phyloP scores from a whole-genome alignment of 1,284 basidiomycete genomes.

The Puccinia polysora region DNA sequence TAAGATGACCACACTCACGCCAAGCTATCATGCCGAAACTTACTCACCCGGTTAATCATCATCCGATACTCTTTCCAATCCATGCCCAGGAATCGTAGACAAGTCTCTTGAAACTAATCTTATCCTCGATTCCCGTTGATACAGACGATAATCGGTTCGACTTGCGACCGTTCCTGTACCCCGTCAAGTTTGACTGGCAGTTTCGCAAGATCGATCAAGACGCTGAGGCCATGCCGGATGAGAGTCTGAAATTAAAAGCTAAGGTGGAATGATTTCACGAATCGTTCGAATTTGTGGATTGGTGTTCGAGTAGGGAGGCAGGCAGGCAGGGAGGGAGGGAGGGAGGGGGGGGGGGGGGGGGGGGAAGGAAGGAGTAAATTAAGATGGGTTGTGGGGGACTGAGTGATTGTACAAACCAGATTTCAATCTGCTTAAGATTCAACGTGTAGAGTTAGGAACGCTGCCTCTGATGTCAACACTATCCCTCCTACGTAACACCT shows the following conservation, averaged over 20 bases:
- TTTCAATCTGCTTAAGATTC: too few relatives aligned
- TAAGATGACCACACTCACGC: constrained; percentile 43
- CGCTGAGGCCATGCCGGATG: constrained; percentile 35
- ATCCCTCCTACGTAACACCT: too few relatives aligned
- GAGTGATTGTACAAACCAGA: too few relatives aligned
- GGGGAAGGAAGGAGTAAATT: too few relatives aligned
- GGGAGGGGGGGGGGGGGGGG: background rate
- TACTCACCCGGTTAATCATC: constrained; percentile 32
- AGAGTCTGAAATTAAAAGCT: constrained; percentile 38
- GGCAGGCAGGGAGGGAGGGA: background rate
- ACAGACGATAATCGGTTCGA: constrained; percentile 44
- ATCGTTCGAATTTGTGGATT: too few relatives aligned
- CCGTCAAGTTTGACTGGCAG: constrained; percentile 41
- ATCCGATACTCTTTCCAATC: background rate
- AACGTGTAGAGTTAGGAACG: too few relatives aligned
- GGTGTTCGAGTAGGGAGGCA: background rate
- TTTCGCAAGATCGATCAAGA: constrained; percentile 35
- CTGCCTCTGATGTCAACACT: too few relatives aligned
- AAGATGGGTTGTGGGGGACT: too few relatives aligned
- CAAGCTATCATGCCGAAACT: constrained; percentile 42
- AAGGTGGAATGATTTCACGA: constrained; percentile 37
- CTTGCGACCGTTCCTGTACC: constrained; percentile 42
- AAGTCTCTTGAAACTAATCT: background rate
- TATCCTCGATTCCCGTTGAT: background rate
- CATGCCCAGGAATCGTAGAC: background rate